Conservation (phyloP, 1,139 yeast species). For the Taphrina pruni region DNA sequence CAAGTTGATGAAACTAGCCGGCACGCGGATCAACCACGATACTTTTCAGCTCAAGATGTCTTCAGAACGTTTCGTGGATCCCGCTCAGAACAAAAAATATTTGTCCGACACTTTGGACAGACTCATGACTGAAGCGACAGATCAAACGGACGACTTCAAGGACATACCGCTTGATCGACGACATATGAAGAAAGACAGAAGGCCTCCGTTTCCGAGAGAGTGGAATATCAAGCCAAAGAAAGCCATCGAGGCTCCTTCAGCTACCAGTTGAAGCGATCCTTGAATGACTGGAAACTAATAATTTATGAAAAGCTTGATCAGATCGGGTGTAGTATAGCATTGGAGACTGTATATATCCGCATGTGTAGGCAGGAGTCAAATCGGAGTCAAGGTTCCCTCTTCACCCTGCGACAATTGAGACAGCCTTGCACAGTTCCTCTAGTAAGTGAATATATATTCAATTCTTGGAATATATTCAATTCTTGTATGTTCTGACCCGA, state of each 20-base stretch:
- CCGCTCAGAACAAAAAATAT: slow-evolving; percentile 84
- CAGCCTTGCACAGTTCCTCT: too few relatives aligned
- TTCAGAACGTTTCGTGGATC: slow-evolving; percentile 67
- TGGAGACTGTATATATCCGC: too few relatives aligned
- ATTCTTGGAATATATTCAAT: too few relatives aligned
- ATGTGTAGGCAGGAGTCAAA: too few relatives aligned
- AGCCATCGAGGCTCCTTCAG: slow-evolving; percentile 7
- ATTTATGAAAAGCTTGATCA: too few relatives aligned
- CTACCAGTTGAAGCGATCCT: too few relatives aligned
- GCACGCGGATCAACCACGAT: slow-evolving; percentile 71
- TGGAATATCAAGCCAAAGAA: slow-evolving; percentile 58
- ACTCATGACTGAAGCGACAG: slow-evolving; percentile 70
- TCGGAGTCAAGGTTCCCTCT: too few relatives aligned
- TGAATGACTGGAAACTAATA: too few relatives aligned
- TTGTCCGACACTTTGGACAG: slow-evolving; percentile 68
- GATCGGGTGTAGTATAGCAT: too few relatives aligned
- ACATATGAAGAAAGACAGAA: slow-evolving; percentile 61
- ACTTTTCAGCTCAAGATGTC: slow-evolving; percentile 68
- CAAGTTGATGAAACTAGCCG: slow-evolving; percentile 79
- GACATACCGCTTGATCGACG: slow-evolving; percentile 85
- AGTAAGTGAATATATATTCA: too few relatives aligned
- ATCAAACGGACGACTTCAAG: slow-evolving; percentile 64
- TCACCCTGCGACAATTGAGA: too few relatives aligned
- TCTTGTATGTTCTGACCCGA: too few relatives aligned
- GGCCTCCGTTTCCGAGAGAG: slow-evolving; percentile 69